Evolutionary conservation across 768 basidiomycete species (phyloP).

Genomic region (Agrocybe praecox): DNA sequence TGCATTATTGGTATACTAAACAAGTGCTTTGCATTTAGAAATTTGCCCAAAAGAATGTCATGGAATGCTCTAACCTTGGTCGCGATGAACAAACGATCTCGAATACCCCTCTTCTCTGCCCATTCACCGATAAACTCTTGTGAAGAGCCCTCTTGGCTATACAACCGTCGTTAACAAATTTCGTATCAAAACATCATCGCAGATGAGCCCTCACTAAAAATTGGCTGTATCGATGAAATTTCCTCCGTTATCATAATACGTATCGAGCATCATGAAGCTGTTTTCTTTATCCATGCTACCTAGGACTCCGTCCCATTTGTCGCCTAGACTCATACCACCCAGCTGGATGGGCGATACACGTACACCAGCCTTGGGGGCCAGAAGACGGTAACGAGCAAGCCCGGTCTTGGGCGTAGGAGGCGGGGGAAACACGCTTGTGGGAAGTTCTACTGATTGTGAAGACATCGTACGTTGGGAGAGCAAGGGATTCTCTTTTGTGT

Average conservation of each 20-base stretch:
- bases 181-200: too few relatives aligned
- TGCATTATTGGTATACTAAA: constrained; percentile 6
- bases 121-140: constrained; percentile 45
- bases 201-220: constrained; percentile 28
- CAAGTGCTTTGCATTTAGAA: too few relatives aligned
- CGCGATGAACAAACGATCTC: constrained; percentile 41
- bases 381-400: constrained; percentile 36
- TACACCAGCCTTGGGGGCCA: constrained; percentile 43
- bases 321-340: constrained; percentile 52
- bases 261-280: constrained; percentile 44
- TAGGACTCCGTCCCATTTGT: constrained; percentile 36
- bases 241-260: constrained; percentile 40
- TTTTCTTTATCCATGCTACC: constrained; percentile 39
- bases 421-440: constrained; percentile 5
- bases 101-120: constrained; percentile 39
- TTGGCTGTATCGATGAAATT: constrained; percentile 48
- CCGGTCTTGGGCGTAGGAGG: constrained; percentile 25
- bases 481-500: too few relatives aligned
- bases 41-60: neutral
- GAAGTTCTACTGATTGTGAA: too few relatives aligned
- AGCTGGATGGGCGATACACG: constrained; percentile 52
- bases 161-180: neutral
- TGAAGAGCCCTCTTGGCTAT: constrained; percentile 33
- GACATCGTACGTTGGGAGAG: too few relatives aligned
- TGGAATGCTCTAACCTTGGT: constrained; percentile 23